Conservation (phyloP, 2,329 filamentous ascomycete species). For the Aspergillus luchuensis region DNA sequence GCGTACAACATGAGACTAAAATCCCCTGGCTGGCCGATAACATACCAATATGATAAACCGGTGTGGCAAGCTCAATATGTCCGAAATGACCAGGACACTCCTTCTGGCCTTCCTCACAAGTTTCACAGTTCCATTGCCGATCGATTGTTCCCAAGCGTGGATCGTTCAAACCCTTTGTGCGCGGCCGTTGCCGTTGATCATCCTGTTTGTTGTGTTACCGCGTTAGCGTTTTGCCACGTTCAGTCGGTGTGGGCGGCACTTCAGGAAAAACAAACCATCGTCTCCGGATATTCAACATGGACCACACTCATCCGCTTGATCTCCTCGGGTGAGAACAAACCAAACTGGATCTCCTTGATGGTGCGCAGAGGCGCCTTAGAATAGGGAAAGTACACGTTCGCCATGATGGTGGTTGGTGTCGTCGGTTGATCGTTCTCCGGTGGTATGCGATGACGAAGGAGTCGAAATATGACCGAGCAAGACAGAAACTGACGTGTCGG, state of each 20-base stretch:
- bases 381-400: constrained; percentile 86
- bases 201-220: constrained; percentile 54
- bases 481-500: constrained; percentile 14
- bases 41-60: constrained; percentile 82
- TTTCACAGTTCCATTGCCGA: constrained; percentile 91
- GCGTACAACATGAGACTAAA: background rate
- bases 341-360: constrained; percentile 99
- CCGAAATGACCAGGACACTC: constrained; percentile 98
- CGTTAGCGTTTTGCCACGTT: constrained; percentile 22
- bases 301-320: constrained; percentile 98
- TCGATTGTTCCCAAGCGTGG: constrained; percentile 96
- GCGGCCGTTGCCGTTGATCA: constrained; percentile 86
- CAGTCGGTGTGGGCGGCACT: constrained; percentile 12
- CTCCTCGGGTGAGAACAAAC: constrained; percentile 94
- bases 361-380: constrained; percentile 95
- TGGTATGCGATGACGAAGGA: background rate
- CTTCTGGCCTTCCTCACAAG: constrained; percentile 91
- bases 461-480: constrained; percentile 16
- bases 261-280: constrained; percentile 64
- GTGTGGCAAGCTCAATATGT: constrained; percentile 95
- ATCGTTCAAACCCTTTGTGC: constrained; percentile 90
- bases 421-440: background rate
- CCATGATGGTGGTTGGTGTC: constrained; percentile 65
- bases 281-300: constrained; percentile 97
- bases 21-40: background rate